Evolutionary conservation across 768 basidiomycete species (phyloP).

Genomic region (Phlebiopsis flavidoalba): DNA sequence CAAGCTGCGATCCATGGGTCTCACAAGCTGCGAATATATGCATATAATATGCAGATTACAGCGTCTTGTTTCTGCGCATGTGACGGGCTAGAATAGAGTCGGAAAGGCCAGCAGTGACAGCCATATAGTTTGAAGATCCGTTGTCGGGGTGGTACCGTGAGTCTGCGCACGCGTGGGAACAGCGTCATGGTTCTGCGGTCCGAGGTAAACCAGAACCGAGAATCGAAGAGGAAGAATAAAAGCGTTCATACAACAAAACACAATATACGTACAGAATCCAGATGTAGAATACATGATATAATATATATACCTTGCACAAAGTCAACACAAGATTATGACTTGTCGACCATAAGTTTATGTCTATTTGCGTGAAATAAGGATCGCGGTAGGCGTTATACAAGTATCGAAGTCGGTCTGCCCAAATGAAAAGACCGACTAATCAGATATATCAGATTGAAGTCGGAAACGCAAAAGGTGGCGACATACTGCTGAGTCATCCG

Average conservation of each 20-base stretch:
- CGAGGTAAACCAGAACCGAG: not conserved
- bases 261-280: not conserved
- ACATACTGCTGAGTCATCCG: constrained; percentile 5
- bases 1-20: too few species aligned
- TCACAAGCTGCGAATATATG: too few species aligned
- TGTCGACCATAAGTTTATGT: not conserved
- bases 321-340: not conserved
- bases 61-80: too few species aligned
- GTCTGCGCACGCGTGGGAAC: too few species aligned
- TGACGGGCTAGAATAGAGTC: too few species aligned
- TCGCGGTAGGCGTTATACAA: not conserved
- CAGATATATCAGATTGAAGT: not conserved
- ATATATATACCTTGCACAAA: not conserved
- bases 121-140: too few species aligned
- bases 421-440: not conserved
- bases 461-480: not conserved
- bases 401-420: constrained; percentile 5
- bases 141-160: too few species aligned
- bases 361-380: not conserved
- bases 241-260: not conserved
- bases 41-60: too few species aligned
- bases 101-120: too few species aligned
- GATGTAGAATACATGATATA: not conserved
- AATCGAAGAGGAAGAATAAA: not conserved
- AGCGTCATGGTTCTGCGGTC: too few species aligned